Evolutionary conservation across 139 green algal genomes (phyloP), one percentile per base, ranked within the genome.

Genomic region (Chlorella ohadii): DNA sequence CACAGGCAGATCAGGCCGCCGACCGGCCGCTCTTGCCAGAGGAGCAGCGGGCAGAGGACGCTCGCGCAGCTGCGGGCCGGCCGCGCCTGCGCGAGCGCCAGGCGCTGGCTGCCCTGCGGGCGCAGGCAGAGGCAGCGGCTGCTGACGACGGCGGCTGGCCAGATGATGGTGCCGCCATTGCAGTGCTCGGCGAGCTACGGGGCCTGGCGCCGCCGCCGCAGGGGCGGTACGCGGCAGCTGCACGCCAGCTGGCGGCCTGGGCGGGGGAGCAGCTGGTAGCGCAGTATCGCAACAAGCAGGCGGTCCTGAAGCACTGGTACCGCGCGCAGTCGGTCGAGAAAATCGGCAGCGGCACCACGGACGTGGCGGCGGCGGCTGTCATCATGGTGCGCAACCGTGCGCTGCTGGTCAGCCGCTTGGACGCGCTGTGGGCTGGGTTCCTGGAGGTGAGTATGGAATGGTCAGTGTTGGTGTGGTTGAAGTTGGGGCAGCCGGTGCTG

Each of bases 371-470:
- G 1, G 67, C 38, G 39, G 61, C 19, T 7, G 4, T 34, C 27
- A 19, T 64, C 12, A 15, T 27, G 22, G 27, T 77, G 23, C 76
- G 67, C 25, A 76, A 87, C 59, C 20, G 56, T 15, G 81, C 85
- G 11, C 31, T 64, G 28, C 16, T 70, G 25, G 28, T 83, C 23
- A 28, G 31, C 3, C 70, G 63, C 25, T 66, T 90, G 68, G 82
- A 87, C 39, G 25, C 22, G 0, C 57, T 87, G 22, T 90, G 86
- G 86, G 38, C 47, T 15, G 86, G 82, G 33, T 90, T 90, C 56
- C 41, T 90, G 2, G 27, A 76, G 79, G 85, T 77, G 51, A 34
- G 73, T n/a, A n/a, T n/a, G n/a, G n/a, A n/a, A n/a, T n/a, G n/a
- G n/a, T n/a, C n/a, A n/a, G n/a, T n/a, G n/a, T n/a, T n/a, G n/a